Percentiles rank a stretch among this genome's conserved stretches.
phyloP scores from a whole-genome alignment of 768 basidiomycete genomes.

The Boletus sp. region DNA sequence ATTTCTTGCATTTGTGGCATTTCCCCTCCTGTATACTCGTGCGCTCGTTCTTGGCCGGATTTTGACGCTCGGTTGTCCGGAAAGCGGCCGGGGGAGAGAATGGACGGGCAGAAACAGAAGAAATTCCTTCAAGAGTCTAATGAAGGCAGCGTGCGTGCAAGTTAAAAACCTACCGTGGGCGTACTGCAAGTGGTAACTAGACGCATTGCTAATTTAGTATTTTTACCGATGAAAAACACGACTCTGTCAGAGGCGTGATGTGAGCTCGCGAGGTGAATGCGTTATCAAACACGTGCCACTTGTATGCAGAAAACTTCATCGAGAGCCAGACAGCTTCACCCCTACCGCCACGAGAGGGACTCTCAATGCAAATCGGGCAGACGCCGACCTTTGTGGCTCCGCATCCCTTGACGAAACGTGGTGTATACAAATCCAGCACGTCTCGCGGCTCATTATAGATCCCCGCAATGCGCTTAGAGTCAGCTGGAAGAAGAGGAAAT shows the following conservation, averaged over 20 bases:
- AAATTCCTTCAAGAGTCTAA: constrained; percentile 52
- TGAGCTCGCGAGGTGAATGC: constrained; percentile 1
- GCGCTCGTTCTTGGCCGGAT: constrained; percentile 59
- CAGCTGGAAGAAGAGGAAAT: constrained; percentile 12
- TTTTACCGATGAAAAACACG: not conserved
- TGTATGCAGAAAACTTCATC: constrained; percentile 80
- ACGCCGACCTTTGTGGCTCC: constrained; percentile 68
- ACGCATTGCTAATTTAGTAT: constrained; percentile 3
- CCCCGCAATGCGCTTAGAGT: constrained; percentile 35
- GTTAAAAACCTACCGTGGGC: constrained; percentile 52
- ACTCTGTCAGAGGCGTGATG: constrained; percentile 17
- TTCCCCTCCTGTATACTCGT: constrained; percentile 59
- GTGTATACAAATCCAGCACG: constrained; percentile 70
- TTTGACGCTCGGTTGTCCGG: constrained; percentile 43
- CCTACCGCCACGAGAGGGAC: constrained; percentile 56
- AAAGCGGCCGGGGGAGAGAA: constrained; percentile 76
- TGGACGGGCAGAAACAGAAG: constrained; percentile 61
- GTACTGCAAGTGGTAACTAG: constrained; percentile 82
- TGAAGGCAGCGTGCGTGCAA: not conserved
- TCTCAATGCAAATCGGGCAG: constrained; percentile 75
- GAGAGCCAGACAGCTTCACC: constrained; percentile 66
- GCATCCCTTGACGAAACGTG: constrained; percentile 69
- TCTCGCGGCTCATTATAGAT: constrained; percentile 58
- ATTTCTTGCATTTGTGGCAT: constrained; percentile 74
- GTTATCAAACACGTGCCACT: constrained; percentile 52